These are phyloP conservation scores for Xylariaceae sp. DNA, from an alignment of 2,329 filamentous ascomycete species.

Conservation along the genomic window DNA sequence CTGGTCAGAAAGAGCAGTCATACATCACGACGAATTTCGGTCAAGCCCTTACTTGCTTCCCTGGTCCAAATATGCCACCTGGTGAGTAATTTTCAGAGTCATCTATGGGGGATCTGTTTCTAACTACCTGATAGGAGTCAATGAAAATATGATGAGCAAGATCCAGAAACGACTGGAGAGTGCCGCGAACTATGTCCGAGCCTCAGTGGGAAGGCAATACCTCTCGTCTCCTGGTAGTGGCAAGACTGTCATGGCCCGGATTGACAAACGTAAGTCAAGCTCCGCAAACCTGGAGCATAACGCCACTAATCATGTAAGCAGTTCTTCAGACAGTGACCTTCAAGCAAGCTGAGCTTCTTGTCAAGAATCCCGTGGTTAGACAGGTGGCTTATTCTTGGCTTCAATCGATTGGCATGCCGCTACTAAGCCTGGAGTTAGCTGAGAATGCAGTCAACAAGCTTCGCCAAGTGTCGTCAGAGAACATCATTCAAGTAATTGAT, in stretches of 20 bases:
- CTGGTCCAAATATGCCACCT: slow-evolving; percentile 20
- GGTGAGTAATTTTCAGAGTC: slow-evolving; percentile 13
- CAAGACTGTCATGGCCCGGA: slow-evolving; percentile 2
- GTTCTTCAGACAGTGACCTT: slow-evolving; percentile 19
- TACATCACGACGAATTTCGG: slow-evolving; percentile 7
- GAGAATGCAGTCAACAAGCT: neutral
- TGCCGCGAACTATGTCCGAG: slow-evolving; percentile 18
- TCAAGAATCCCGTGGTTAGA: slow-evolving; percentile 14
- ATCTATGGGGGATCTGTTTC: neutral
- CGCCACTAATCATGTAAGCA: slow-evolving; percentile 13
- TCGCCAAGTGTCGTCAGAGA: no score
- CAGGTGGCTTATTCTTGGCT: slow-evolving; percentile 20
- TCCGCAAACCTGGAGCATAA: neutral
- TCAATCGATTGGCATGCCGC: slow-evolving; percentile 17
- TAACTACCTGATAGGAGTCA: slow-evolving; percentile 7
- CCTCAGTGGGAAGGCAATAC: slow-evolving; percentile 13
- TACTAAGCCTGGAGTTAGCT: neutral
- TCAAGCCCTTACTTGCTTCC: slow-evolving; percentile 12
- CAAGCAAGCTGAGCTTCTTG: slow-evolving; percentile 19
- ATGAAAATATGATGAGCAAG: slow-evolving; percentile 6
- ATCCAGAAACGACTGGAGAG: slow-evolving; percentile 13
- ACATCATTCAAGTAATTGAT: no score
- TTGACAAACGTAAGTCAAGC: slow-evolving; percentile 16
- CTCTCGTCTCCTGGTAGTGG: neutral
- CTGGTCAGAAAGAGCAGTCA: slow-evolving; percentile 2